These are phyloP conservation scores for Talaromyces atroroseus DNA, from an alignment of 2,329 filamentous ascomycete genomes.

Conservation along the genomic window DNA sequence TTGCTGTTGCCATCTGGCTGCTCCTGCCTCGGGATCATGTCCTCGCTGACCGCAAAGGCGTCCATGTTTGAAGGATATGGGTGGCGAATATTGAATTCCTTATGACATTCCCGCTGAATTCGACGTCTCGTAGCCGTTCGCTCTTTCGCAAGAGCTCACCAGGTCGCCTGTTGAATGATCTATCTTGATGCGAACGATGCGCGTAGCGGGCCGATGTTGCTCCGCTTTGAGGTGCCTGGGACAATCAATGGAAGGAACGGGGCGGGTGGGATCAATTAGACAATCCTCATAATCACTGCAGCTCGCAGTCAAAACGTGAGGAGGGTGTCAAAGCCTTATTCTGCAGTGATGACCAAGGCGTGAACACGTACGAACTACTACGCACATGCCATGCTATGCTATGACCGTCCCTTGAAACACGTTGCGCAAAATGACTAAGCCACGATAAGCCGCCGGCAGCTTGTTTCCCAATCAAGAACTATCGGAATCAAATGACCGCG, in stretches of 20 bases:
- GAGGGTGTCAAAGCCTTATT: background rate
- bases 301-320: background rate
- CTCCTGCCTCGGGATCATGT: constrained; percentile 29
- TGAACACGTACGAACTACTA: background rate
- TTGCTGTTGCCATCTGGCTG: constrained; percentile 23
- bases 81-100: background rate
- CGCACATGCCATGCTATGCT: too few relatives aligned
- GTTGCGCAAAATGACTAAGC: constrained; percentile 16
- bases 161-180: constrained; percentile 4
- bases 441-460: constrained; percentile 14
- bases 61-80: constrained; percentile 31
- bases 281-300: background rate
- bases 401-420: constrained; percentile 1
- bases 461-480: constrained; percentile 14
- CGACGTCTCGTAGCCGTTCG: background rate
- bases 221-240: constrained; percentile 18
- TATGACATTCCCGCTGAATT: constrained; percentile 8
- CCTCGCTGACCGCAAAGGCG: constrained; percentile 38
- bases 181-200: constrained; percentile 17
- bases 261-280: constrained; percentile 1
- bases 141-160: background rate
- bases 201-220: constrained; percentile 30
- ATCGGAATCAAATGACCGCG: background rate
- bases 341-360: background rate
- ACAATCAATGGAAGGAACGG: constrained; percentile 13